These are phyloP conservation scores for Alternaria brassicae DNA, from an alignment of 2,329 filamentous ascomycete genomes.

Conservation along the genomic window DNA sequence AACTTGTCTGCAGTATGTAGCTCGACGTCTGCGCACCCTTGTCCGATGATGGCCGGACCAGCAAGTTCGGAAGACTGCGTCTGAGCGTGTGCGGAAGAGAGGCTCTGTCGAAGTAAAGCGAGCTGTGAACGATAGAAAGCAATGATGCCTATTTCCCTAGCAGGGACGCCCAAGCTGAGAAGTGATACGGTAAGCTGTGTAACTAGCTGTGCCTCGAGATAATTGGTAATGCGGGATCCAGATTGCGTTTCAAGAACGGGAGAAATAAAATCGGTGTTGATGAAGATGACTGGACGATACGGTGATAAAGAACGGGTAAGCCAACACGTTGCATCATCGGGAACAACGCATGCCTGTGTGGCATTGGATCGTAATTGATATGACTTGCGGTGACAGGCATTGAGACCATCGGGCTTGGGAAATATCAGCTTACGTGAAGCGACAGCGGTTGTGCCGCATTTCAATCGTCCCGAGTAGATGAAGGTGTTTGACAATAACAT, in stretches of 20 bases:
- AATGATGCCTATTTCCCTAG: slow-evolving; percentile 86
- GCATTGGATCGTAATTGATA: slow-evolving; percentile 18
- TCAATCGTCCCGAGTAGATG: slow-evolving; percentile 89
- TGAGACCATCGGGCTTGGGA: slow-evolving; percentile 56
- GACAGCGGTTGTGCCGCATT: slow-evolving; percentile 83
- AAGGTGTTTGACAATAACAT: slow-evolving; percentile 93
- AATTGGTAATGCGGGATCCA: slow-evolving; percentile 88
- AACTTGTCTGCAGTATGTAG: slow-evolving; percentile 98
- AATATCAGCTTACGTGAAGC: slow-evolving; percentile 73
- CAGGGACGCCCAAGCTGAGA: slow-evolving; percentile 75
- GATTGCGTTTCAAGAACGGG: slow-evolving; percentile 70
- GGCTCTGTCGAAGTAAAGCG: slow-evolving; percentile 75
- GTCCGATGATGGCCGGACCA: slow-evolving; percentile 20
- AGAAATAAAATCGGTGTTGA: slow-evolving; percentile 83
- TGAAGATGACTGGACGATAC: slow-evolving; percentile 77
- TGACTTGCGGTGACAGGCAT: slow-evolving; percentile 41
- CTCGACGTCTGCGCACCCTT: slow-evolving; percentile 65
- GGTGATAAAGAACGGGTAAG: slow-evolving; percentile 74
- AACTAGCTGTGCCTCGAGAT: slow-evolving; percentile 78
- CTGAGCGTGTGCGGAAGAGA: slow-evolving; percentile 61
- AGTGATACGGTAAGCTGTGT: slow-evolving; percentile 82
- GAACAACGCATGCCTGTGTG: slow-evolving; percentile 58
- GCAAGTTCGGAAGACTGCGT: slow-evolving; percentile 55
- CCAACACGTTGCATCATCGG: slow-evolving; percentile 69
- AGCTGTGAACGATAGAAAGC: slow-evolving; percentile 96